Base-by-base conservation (phyloP, 106 monocot genomes). In the Allium cepa region DNA sequence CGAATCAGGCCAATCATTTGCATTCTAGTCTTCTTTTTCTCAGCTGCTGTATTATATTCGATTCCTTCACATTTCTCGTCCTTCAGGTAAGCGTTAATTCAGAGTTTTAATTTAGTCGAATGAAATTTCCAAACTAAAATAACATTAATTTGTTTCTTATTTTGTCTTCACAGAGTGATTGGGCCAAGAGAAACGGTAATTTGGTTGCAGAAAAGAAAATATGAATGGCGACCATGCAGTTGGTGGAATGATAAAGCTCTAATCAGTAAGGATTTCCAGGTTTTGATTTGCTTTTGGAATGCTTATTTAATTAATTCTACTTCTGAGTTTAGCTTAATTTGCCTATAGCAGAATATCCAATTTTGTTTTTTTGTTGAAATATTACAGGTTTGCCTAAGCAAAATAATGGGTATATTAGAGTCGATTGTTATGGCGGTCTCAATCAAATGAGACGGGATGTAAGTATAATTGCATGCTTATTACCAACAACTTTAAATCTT, bases 371-470 rank as follows among this genome's bases (percentile, higher is more conserved):
- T 78, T 72, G 67, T 87, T 81, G 81, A 76, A 76, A 84, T 87
- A 63, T 60, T 75, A 79, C 82, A 92, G 96, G 75, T 82, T 62
- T 85, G 68, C 80, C 88, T 16, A 26, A 58, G 49, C 75, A 57
- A 72, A 89, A 69, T 77, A 92, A 82, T 55, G 96, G 96, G 13
- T 97, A 80, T 73, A 81, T 97, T 56, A 77, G 92, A 61, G 84
- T 92, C 47, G 96, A 97, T 59, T 97, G 96, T 76, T 97, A 82
- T 47, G 96, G 96, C 7, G 92, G 96, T 27, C 86, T 97, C 68
- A 97, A 97, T 66, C 96, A 97, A 79, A 86, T 92, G 96, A 72
- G 96, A 55, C 96, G 96, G 16, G 92, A 97, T 73, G 96, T 97
- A 59, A 76, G 86, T 36, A 36, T 36, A 36, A 36, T 36, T 36